These are phyloP conservation scores for Microthyrium microscopicum DNA, from an alignment of 2,329 filamentous ascomycete species.

Conservation along the genomic window DNA sequence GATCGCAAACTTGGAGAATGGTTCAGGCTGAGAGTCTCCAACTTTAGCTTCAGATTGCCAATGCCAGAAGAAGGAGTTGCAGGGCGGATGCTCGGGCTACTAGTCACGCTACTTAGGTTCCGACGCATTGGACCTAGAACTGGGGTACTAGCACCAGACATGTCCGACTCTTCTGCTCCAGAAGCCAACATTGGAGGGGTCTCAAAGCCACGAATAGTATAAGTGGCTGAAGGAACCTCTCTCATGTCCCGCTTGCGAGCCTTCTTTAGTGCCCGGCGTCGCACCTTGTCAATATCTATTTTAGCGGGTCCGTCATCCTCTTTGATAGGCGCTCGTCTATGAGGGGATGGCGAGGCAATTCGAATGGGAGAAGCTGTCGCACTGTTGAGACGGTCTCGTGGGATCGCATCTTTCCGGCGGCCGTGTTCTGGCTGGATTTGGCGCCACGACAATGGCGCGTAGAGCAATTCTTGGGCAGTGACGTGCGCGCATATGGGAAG, in stretches of 20 bases:
- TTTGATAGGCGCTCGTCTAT: background rate
- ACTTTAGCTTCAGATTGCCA: conserved; percentile 62
- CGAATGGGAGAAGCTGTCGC: conserved; percentile 7
- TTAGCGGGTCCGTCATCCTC: conserved; percentile 13
- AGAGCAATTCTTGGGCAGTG: conserved; percentile 10
- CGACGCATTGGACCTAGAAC: conserved; percentile 23
- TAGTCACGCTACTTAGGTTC: conserved; percentile 33
- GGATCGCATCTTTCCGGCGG: background rate
- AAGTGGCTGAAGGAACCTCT: conserved; percentile 19
- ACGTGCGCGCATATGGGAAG: conserved; percentile 18
- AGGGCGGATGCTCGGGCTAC: conserved; percentile 33
- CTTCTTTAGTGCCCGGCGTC: conserved; percentile 20
- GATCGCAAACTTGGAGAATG: conserved; percentile 10
- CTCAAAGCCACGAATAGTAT: conserved; percentile 31
- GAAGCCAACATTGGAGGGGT: conserved; percentile 29
- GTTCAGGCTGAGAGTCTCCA: conserved; percentile 61
- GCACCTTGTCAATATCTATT: conserved; percentile 21
- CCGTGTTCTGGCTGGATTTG: background rate
- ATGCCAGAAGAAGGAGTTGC: conserved; percentile 48
- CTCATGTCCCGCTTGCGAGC: conserved; percentile 21
- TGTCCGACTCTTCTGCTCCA: conserved; percentile 39
- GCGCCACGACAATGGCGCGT: background rate
- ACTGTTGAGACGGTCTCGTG: background rate
- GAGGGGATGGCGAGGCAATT: conserved; percentile 9
- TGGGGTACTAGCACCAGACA: conserved; percentile 25